Evolutionary conservation across 192 early-diverging fungal species (phyloP).

Genomic region (Podila clonocystis): DNA sequence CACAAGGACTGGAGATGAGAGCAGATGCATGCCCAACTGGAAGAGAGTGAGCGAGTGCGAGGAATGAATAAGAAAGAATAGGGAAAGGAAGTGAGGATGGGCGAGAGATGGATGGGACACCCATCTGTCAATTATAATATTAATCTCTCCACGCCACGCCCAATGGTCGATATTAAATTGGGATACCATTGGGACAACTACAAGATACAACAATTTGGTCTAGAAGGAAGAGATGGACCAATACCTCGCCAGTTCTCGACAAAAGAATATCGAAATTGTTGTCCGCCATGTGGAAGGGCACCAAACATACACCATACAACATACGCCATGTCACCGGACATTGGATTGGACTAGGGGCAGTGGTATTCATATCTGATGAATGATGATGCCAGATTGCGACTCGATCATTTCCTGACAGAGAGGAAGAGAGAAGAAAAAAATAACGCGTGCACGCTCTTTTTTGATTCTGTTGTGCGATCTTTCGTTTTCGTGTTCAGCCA

Average conservation of each 20-base stretch:
- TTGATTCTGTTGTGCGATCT: too few species aligned
- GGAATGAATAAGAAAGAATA: background rate
- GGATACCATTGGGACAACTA: too few species aligned
- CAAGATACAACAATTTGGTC: too few species aligned
- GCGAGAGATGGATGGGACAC: too few species aligned
- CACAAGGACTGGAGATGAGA: slow-evolving; percentile 3
- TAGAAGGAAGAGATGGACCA: slow-evolving; percentile 1
- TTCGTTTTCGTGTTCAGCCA: too few species aligned
- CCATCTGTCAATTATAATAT: too few species aligned
- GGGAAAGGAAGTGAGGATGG: background rate
- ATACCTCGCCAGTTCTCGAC: background rate
- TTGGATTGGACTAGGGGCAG: too few species aligned
- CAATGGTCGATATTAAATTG: too few species aligned
- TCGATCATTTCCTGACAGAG: slow-evolving; percentile 1
- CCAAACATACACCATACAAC: too few species aligned
- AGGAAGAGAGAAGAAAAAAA: background rate
- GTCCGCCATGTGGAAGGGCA: background rate
- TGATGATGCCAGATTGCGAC: slow-evolving; percentile 3
- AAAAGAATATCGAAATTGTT: background rate
- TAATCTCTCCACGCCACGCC: too few species aligned
- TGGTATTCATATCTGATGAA: background rate
- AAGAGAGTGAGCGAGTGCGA: background rate
- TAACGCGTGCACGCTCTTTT: too few species aligned
- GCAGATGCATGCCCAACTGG: background rate
- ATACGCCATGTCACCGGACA: too few species aligned